phyloP scores from a whole-genome alignment of 2,329 filamentous ascomycete genomes.

The Cladobotryum mycophilum region DNA sequence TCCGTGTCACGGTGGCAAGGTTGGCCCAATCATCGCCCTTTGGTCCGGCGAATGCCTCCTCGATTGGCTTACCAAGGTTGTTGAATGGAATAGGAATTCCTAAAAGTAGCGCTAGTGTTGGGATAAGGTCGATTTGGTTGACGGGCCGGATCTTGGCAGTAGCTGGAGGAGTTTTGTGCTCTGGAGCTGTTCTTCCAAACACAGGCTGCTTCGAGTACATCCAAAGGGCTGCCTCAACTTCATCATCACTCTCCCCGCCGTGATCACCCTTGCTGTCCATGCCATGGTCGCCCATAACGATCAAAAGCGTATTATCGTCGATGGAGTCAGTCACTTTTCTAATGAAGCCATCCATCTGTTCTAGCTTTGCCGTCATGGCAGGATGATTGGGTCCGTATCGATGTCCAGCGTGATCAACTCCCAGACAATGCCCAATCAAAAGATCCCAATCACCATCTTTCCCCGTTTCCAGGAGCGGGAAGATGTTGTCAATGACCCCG shows the following conservation, averaged over 20 bases:
- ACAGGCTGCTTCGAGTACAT: conserved; percentile 89
- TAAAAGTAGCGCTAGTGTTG: conserved; percentile 79
- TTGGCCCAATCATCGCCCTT: conserved; percentile 68
- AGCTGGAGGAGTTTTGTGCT: conserved; percentile 51
- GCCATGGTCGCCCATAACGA: conserved; percentile 98
- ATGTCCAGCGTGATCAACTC: conserved; percentile 95
- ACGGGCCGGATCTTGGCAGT: conserved; percentile 71
- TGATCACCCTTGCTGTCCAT: conserved; percentile 98
- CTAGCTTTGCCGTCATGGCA: conserved; percentile 84
- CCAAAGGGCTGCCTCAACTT: conserved; percentile 91
- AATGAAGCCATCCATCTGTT: conserved; percentile 83
- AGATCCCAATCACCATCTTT: conserved; percentile 77
- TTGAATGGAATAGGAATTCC: conserved; percentile 95
- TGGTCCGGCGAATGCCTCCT: conserved; percentile 78
- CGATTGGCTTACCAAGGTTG: conserved; percentile 86
- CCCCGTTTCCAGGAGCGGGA: conserved; percentile 66
- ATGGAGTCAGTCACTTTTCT: conserved; percentile 63
- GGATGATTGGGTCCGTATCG: conserved; percentile 89
- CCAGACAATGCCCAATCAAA: conserved; percentile 88
- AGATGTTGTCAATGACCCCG: conserved; percentile 84
- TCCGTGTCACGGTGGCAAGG: conserved; percentile 67
- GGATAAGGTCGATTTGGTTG: conserved; percentile 90
- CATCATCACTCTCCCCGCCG: conserved; percentile 95
- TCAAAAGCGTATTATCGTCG: conserved; percentile 79
- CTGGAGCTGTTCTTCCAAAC: conserved; percentile 70